Evolutionary conservation across 805 yeast genomes (phyloP).

Genomic region (Maudiozyma bulderi): DNA sequence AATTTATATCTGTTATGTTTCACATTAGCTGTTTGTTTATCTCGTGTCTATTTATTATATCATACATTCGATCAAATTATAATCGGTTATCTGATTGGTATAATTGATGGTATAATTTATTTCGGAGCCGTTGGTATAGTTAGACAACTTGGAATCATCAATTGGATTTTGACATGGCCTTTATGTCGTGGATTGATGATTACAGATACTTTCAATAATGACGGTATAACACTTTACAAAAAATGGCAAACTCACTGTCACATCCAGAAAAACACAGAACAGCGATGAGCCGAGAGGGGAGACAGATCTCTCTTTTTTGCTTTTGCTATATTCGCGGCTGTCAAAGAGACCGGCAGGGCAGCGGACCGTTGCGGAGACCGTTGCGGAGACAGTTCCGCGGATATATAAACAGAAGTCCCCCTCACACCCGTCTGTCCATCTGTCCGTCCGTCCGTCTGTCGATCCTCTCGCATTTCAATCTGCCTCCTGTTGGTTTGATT

Average conservation of each 20-base stretch:
- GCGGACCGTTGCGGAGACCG: too few relatives aligned
- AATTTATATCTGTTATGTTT: constrained; percentile 13
- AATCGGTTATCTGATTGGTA: constrained; percentile 63
- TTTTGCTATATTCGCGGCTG: too few relatives aligned
- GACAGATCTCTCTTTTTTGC: too few relatives aligned
- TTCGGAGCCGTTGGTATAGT: constrained; percentile 36
- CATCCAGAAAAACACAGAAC: too few relatives aligned
- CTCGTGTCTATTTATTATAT: constrained; percentile 70
- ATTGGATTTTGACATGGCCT: background rate
- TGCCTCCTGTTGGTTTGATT: too few relatives aligned
- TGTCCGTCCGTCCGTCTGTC: too few relatives aligned
- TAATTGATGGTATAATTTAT: constrained; percentile 47
- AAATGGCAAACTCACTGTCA: background rate
- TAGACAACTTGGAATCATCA: constrained; percentile 2
- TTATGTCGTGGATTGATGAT: background rate
- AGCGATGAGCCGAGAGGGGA: too few relatives aligned
- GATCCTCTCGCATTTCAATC: too few relatives aligned
- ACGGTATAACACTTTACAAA: background rate
- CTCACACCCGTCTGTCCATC: too few relatives aligned
- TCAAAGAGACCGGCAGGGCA: too few relatives aligned
- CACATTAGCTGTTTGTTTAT: constrained; percentile 42
- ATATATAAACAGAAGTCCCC: too few relatives aligned
- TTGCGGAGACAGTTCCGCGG: too few relatives aligned
- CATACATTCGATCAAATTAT: constrained; percentile 66
- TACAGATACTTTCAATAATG: background rate